Conservation (phyloP, 345 rosid genomes). For the Salix viminalis region DNA sequence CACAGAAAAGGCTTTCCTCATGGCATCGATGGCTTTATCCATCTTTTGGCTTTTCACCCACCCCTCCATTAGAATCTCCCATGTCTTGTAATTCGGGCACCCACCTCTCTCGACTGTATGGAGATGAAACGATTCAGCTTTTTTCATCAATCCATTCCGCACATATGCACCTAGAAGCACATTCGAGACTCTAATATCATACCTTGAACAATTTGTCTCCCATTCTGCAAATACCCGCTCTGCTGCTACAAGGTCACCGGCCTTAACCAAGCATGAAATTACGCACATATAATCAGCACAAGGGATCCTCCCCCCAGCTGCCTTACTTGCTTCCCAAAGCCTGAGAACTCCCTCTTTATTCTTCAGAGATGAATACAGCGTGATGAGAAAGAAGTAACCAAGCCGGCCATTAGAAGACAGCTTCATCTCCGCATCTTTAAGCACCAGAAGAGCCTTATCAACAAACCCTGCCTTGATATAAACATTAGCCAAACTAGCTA, state of each 20-base stretch:
- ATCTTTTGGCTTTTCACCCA: constrained; percentile 44
- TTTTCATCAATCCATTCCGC: constrained; percentile 34
- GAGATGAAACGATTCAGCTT: constrained; percentile 44
- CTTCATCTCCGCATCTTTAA: constrained; percentile 43
- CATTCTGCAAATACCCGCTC: constrained; percentile 44
- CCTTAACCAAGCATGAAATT: constrained; percentile 46
- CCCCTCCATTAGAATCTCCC: constrained; percentile 71
- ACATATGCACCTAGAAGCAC: constrained; percentile 54
- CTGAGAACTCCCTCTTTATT: constrained; percentile 43
- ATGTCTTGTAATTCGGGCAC: constrained; percentile 63
- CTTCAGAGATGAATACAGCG: constrained; percentile 36
- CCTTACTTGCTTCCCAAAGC: constrained; percentile 47
- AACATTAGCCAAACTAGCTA: constrained; percentile 46
- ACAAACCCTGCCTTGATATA: constrained; percentile 41
- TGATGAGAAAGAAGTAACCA: constrained; percentile 50
- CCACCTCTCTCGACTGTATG: constrained; percentile 51
- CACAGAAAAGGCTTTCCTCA: constrained; percentile 41
- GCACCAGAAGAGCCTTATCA: constrained; percentile 40
- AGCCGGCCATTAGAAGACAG: constrained; percentile 36
- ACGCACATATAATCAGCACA: constrained; percentile 52
- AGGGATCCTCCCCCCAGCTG: constrained; percentile 39
- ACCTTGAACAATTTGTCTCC: constrained; percentile 41
- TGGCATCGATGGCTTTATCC: constrained; percentile 53
- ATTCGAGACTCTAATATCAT: constrained; percentile 55
- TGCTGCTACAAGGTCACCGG: constrained; percentile 38